These are phyloP conservation scores for Kluyveromyces siamensis DNA, from an alignment of 805 yeast species.

Conservation along the genomic window DNA sequence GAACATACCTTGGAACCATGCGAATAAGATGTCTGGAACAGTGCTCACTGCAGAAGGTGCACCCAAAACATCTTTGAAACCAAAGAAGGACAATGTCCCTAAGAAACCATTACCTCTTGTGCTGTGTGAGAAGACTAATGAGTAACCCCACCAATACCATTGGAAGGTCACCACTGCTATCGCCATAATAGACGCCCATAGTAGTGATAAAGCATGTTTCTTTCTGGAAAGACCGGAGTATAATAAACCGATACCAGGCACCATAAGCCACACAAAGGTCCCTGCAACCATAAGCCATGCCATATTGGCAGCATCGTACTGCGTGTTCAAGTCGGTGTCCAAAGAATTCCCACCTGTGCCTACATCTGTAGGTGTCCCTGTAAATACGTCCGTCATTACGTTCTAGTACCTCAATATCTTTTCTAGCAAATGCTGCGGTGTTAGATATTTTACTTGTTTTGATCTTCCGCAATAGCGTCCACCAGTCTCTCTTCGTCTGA, in stretches of 20 bases:
- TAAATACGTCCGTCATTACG: constrained; percentile 11
- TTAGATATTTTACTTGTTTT: too few relatives aligned
- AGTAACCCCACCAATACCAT: constrained; percentile 99
- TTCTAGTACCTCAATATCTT: background rate
- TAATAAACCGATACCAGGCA: constrained; percentile 90
- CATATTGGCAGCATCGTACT: constrained; percentile 68
- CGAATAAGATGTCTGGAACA: constrained; percentile 86
- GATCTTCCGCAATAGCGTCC: too few relatives aligned
- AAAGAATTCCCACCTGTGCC: constrained; percentile 80
- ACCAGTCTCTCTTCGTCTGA: too few relatives aligned
- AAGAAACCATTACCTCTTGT: constrained; percentile 55
- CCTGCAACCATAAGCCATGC: constrained; percentile 77
- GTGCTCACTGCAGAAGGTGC: constrained; percentile 57
- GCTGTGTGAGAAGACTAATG: constrained; percentile 71
- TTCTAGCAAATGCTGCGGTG: too few relatives aligned
- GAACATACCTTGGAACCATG: constrained; percentile 94
- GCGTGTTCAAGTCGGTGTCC: constrained; percentile 59
- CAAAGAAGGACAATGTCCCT: constrained; percentile 76
- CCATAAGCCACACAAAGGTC: constrained; percentile 86
- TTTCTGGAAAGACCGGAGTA: constrained; percentile 92
- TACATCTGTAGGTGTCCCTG: constrained; percentile 41
- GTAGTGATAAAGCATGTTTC: constrained; percentile 86
- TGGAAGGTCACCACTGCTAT: constrained; percentile 77
- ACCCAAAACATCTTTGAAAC: constrained; percentile 74
- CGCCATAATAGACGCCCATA: constrained; percentile 93